phyloP scores from a whole-genome alignment of 73 alveolate genomes.

The Paramecium biaurelia region DNA sequence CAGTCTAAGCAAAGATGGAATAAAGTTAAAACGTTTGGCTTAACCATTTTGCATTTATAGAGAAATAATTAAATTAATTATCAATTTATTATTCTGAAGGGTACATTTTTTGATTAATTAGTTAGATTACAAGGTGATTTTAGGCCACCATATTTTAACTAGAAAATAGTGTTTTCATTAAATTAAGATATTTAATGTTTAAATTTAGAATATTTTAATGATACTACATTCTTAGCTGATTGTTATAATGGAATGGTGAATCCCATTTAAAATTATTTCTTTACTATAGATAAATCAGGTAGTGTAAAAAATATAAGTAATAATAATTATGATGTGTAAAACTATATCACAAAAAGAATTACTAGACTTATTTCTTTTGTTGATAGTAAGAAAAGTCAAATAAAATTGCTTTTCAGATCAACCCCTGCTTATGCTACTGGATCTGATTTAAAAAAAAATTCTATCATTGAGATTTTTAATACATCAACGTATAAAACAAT shows the following conservation, averaged over 20 bases:
- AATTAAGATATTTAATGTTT: background rate
- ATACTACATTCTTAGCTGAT: background rate
- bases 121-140: background rate
- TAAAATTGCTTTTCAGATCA: background rate
- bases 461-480: background rate
- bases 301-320: background rate
- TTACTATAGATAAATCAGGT: background rate
- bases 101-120: no score
- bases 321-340: background rate
- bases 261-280: background rate
- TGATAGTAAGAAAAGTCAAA: background rate
- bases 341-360: background rate
- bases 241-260: background rate
- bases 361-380: background rate
- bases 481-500: background rate
- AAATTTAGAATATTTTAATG: background rate
- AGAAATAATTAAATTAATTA: background rate
- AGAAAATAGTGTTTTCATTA: background rate
- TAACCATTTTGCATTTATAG: constrained; percentile 8
- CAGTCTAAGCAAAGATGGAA: background rate
- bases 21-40: background rate
- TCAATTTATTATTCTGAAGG: background rate
- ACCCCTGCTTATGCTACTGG: constrained; percentile 50
- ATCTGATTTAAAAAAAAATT: background rate
- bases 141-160: background rate